Base-by-base conservation (phyloP, 1,139 yeast species). In the Blastobotrys ciferrii region DNA sequence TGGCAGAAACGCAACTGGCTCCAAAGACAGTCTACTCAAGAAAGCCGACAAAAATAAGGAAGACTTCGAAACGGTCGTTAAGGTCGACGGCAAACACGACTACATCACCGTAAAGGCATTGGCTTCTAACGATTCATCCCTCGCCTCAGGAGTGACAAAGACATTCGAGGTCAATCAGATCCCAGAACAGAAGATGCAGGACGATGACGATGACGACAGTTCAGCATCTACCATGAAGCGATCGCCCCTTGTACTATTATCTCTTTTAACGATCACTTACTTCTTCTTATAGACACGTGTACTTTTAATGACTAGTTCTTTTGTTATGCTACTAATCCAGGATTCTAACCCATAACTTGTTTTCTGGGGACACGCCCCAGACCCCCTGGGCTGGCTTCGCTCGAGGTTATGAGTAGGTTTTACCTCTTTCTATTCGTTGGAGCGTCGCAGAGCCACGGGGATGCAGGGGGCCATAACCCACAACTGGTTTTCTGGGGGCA, bases 11-110 rank as follows among this genome's bases (percentile, higher is more conserved):
- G 13, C 14, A 4, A n/a, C n/a, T n/a, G n/a, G n/a, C n/a, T 33
- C 38, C 13, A 33, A 33, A 12, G 14, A n/a, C 19, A 17, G 28
- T n/a, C 28, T 36, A 4, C 19, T 36, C 6, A 19, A 18, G 40
- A 6, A 7, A 19, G 17, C 25, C 14, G 14, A 18, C 14, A 19
- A 36, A 4, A 23, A 19, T 7, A 23, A 23, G 28, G 30, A 18
- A 11, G 40, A 13, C n/a, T 36, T 36, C 12, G 40, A 36, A 19
- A 36, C 18, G 28, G 19, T 17, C 6, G 25, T 12, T 9, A 23
- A 17, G 14, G 18, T 36, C n/a, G 40, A 17, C 17, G 40, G 40
- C 28, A 36, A 36, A 19, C 28, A 36, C 17, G 40, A 36, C 13
- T 9, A n/a, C 7, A 9, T 36, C 28, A 5, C 19, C 6, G 28